Conservation (phyloP, 2,329 filamentous ascomycete species). For the Nigrograna mackinnonii region DNA sequence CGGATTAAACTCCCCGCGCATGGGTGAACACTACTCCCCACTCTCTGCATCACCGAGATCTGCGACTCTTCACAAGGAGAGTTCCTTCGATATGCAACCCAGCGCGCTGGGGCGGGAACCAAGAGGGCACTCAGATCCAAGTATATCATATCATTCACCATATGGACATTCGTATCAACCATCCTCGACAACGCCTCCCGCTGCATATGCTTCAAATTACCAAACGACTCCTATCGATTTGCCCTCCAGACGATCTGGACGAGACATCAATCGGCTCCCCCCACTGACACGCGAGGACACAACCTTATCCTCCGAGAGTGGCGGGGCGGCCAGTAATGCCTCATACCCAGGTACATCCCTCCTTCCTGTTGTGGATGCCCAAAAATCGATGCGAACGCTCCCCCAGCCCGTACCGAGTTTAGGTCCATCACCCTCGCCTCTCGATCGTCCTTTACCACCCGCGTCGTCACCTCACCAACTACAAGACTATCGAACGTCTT, state of each 20-base stretch:
- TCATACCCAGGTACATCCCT: slow-evolving; percentile 12
- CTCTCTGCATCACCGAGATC: slow-evolving; percentile 37
- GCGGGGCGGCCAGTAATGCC: slow-evolving; percentile 16
- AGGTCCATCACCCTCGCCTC: slow-evolving; percentile 27
- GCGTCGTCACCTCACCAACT: slow-evolving; percentile 20
- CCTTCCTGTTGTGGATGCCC: slow-evolving; percentile 27
- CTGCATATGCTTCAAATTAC: slow-evolving; percentile 21
- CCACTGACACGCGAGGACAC: slow-evolving; percentile 43
- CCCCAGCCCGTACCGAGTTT: slow-evolving; percentile 41
- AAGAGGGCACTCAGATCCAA: slow-evolving; percentile 21
- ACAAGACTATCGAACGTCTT: slow-evolving; percentile 33
- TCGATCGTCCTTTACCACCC: slow-evolving; percentile 28
- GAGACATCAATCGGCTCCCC: slow-evolving; percentile 33
- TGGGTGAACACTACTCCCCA: slow-evolving; percentile 37
- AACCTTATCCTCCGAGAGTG: slow-evolving; percentile 43
- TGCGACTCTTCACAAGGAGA: slow-evolving; percentile 27
- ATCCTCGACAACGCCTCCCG: slow-evolving; percentile 22
- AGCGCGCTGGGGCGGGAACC: slow-evolving; percentile 22
- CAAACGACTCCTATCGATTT: slow-evolving; percentile 24
- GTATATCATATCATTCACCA: slow-evolving; percentile 17
- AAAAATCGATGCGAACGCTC: slow-evolving; percentile 38
- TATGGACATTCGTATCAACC: slow-evolving; percentile 19
- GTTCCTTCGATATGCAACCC: slow-evolving; percentile 21
- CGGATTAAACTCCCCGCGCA: slow-evolving; percentile 36
- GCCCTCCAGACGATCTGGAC: slow-evolving; percentile 31